Percentiles rank a stretch among this genome's conserved stretches.
These are phyloP conservation scores for Eutrema heterophyllum DNA, from an alignment of 345 rosid species.

Conservation along the genomic window DNA sequence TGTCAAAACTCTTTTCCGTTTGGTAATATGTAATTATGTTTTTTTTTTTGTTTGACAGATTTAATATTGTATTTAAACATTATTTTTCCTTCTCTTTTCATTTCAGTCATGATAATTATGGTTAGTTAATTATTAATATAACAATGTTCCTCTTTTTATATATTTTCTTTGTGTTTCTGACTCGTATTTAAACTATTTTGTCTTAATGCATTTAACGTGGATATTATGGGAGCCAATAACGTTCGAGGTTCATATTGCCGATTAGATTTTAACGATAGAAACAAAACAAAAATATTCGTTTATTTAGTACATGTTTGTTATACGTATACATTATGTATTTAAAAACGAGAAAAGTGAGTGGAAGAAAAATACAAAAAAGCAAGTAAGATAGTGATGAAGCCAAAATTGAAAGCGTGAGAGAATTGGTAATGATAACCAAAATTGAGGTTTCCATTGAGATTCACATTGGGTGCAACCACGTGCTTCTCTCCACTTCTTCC, in stretches of 20 bases:
- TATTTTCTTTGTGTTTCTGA: neutral
- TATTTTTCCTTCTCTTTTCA: too few species aligned
- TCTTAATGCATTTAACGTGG: neutral
- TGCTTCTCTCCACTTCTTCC: conserved; percentile 9
- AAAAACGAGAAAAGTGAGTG: conserved; percentile 13
- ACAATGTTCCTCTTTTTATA: too few species aligned
- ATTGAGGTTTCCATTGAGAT: conserved; percentile 10
- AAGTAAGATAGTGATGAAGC: conserved; percentile 10
- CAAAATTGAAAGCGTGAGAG: conserved; percentile 6
- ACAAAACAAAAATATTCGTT: neutral
- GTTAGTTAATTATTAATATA: too few species aligned
- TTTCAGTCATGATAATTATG: neutral
- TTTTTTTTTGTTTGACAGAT: too few species aligned
- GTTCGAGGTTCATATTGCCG: neutral
- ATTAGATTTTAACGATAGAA: neutral
- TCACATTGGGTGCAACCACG: conserved; percentile 12
- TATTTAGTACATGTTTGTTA: neutral
- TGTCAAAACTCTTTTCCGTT: too few species aligned
- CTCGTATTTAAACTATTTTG: neutral
- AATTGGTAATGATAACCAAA: conserved; percentile 8
- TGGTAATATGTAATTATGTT: too few species aligned
- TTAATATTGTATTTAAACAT: too few species aligned
- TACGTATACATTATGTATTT: neutral
- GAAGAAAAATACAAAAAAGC: conserved; percentile 13
- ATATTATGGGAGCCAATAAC: conserved; percentile 3